A percentile compares a stretch with the other conserved stretches of the same genome.
phyloP scores from a whole-genome alignment of 345 rosid species.

The Euphorbia lathyris region DNA sequence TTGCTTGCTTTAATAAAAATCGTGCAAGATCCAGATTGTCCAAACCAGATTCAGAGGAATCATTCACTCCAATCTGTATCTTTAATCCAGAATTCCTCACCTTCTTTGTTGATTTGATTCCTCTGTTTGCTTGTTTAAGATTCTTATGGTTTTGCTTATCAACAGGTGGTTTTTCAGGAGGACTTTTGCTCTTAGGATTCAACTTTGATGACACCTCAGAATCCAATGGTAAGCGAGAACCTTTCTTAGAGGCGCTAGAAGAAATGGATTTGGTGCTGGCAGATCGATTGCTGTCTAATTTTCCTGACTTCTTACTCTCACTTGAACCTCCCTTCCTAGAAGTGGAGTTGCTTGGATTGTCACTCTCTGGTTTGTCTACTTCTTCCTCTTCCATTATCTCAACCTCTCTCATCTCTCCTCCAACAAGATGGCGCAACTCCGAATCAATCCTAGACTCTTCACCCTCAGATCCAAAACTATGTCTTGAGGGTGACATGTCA shows the following conservation, averaged over 20 bases:
- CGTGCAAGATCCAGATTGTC: conserved; percentile 66
- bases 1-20: conserved; percentile 66
- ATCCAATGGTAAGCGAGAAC: conserved; percentile 11
- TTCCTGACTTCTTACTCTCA: conserved; percentile 43
- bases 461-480: conserved; percentile 31
- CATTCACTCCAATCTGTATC: conserved; percentile 36
- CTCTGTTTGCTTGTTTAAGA: conserved; percentile 38
- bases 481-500: conserved; percentile 30
- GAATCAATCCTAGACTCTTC: conserved; percentile 37
- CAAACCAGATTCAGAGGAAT: conserved; percentile 37
- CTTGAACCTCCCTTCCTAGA: conserved; percentile 41
- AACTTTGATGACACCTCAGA: conserved; percentile 39
- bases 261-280: conserved; percentile 36
- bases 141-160: conserved; percentile 38
- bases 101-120: conserved; percentile 32
- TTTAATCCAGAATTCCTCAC: conserved; percentile 33
- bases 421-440: conserved; percentile 32
- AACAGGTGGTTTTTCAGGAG: conserved; percentile 34
- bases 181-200: conserved; percentile 37
- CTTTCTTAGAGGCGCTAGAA: conserved; percentile 30
- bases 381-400: conserved; percentile 36
- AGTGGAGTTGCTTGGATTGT: conserved; percentile 37
- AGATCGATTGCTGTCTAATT: conserved; percentile 38
- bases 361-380: conserved; percentile 45
- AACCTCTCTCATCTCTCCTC: conserved; percentile 35